Evolutionary conservation across 768 basidiomycete species (phyloP), one percentile per base, ranked within the genome.

Genomic region (Boletellus emodensis): DNA sequence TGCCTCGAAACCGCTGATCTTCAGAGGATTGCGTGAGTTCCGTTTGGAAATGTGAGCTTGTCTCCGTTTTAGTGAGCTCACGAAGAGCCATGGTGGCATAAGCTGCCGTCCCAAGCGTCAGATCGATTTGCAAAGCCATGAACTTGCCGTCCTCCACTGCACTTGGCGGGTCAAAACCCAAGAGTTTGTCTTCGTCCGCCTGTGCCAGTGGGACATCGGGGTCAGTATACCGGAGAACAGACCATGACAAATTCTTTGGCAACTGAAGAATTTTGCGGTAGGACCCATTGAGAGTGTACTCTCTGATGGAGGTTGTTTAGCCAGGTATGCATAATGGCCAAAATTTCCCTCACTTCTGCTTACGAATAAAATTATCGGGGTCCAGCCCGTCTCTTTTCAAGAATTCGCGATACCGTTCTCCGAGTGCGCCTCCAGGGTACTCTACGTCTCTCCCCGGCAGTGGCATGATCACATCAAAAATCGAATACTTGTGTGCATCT

Each of bases 51-150:
- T 93, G 92, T 36, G 92, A 86, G 65, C 91, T 93, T 17, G 94
- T 97, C 62, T 97, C 94, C 32, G 87, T 90, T 72, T 95, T 98
- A 13, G 94, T 93, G 39, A 96, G 82, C 71, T 96, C 93, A 37
- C 93, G 82, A 58, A 99, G 68, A 4, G 94, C 95, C 96, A 99
- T 99, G 2, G 96, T 99, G 2, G 96, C 96, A 69, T 97, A 99
- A 5, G 92, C 87, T 0, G 92, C 89, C 7, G 92, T 91, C 13
- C 90, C 92, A 14, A 99, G 79, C n/a, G 78, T 82, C 47, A 97
- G 70, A 35, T 84, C 72, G 53, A 99, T 82, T 62, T 94, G 94
- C 33, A 99, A 71, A 4, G 95, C 94, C 67, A 84, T 74, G 66
- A 95, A 95, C 61, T 82, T 85, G 22, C 94, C 94, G 41, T 87